phyloP scores from a whole-genome alignment of 352 stramenopile species.

The Salisapilia sapeloensis region DNA sequence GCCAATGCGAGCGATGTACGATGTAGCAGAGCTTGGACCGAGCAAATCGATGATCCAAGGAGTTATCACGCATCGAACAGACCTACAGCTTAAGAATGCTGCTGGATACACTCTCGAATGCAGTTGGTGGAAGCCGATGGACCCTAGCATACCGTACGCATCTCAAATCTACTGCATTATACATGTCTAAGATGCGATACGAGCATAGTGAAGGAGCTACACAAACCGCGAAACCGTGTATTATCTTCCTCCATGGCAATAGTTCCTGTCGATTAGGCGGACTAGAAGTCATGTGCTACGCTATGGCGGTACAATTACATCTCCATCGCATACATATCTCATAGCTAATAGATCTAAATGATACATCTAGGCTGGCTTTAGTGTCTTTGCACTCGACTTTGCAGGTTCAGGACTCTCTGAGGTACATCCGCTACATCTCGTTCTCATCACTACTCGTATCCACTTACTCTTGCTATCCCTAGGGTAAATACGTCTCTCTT shows the following conservation, averaged over 20 bases:
- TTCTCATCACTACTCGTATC: not conserved
- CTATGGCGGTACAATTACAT: too few species aligned
- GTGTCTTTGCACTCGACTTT: slow-evolving; percentile 72
- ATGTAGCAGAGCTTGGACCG: slow-evolving; percentile 38
- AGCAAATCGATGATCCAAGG: slow-evolving; percentile 32
- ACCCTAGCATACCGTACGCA: slow-evolving; percentile 9
- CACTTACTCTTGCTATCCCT: not conserved
- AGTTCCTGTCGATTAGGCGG: slow-evolving; percentile 58
- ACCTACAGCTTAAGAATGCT: slow-evolving; percentile 60
- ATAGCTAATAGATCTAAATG: too few species aligned
- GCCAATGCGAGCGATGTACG: slow-evolving; percentile 43
- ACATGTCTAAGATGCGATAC: slow-evolving; percentile 1
- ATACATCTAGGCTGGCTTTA: slow-evolving; percentile 66
- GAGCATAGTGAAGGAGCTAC: not conserved
- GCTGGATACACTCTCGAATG: slow-evolving; percentile 63
- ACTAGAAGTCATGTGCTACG: slow-evolving; percentile 63
- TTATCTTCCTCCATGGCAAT: slow-evolving; percentile 71
- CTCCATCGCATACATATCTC: too few species aligned
- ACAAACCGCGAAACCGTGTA: slow-evolving; percentile 37
- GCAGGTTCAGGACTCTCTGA: slow-evolving; percentile 52
- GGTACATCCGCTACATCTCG: slow-evolving; percentile 1
- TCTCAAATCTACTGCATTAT: not conserved
- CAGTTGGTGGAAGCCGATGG: slow-evolving; percentile 70
- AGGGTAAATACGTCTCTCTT: slow-evolving; percentile 71
- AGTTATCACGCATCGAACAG: slow-evolving; percentile 39